These are phyloP conservation scores for Ustilago hordei DNA, from an alignment of 1,284 basidiomycete species.

Conservation along the genomic window DNA sequence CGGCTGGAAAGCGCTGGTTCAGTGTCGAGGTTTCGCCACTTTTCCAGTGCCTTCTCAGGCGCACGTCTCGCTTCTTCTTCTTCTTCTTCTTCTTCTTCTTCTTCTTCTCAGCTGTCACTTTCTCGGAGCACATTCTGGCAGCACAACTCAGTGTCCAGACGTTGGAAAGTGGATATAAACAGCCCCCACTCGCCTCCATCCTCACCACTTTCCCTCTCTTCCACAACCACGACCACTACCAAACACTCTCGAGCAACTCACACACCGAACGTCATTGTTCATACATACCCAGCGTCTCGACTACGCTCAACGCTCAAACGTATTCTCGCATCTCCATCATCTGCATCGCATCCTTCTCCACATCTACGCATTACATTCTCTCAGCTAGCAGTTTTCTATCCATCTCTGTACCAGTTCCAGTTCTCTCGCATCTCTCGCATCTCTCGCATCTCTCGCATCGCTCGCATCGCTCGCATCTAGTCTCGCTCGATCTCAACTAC, in stretches of 20 bases:
- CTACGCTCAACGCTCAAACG: conserved; percentile 2
- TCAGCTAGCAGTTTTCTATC: not conserved
- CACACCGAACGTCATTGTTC: conserved; percentile 7
- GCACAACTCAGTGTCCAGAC: not conserved
- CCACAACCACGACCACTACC: not conserved
- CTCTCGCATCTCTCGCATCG: not conserved
- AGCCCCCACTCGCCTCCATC: not conserved
- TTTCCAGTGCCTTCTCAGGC: conserved; percentile 1
- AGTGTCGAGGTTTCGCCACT: conserved; percentile 29
- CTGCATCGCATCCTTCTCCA: not conserved
- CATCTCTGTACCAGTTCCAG: not conserved
- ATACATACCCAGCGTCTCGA: conserved; percentile 4
- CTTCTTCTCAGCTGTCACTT: conserved; percentile 2
- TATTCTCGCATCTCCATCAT: not conserved
- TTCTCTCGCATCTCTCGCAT: not conserved
- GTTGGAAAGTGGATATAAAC: not conserved
- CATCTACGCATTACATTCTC: not conserved
- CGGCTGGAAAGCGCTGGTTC: conserved; percentile 37
- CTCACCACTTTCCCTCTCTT: not conserved
- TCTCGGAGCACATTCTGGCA: not conserved
- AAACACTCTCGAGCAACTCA: not conserved
- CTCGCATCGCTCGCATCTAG: not conserved
- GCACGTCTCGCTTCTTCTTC: not conserved
- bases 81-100: too few species aligned
- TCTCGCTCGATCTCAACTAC: not conserved